Evolutionary conservation across 768 basidiomycete species (phyloP).

Genomic region (Leccinum boreale): DNA sequence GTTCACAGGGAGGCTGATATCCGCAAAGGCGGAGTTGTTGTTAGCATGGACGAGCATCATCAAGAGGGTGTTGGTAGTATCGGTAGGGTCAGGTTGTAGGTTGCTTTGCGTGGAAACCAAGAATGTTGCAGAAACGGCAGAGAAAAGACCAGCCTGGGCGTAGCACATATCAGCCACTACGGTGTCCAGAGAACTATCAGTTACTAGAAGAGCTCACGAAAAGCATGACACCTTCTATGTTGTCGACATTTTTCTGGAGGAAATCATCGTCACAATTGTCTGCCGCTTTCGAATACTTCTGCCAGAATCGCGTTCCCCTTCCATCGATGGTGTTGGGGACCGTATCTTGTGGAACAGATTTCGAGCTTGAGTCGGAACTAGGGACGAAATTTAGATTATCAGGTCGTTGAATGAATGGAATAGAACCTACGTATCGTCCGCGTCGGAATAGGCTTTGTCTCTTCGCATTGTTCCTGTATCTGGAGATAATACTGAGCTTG

Average conservation of each 20-base stretch:
- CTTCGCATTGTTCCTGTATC: neutral
- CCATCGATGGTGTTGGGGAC: neutral
- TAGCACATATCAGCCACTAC: neutral
- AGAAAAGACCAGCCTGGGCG: conserved; percentile 41
- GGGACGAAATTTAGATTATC: neutral
- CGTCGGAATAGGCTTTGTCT: neutral
- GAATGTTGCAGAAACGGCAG: conserved; percentile 38
- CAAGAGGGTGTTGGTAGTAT: conserved; percentile 27
- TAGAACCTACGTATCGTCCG: neutral
- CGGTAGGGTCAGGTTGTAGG: conserved; percentile 30
- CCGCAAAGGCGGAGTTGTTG: conserved; percentile 9
- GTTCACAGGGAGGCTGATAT: conserved; percentile 10
- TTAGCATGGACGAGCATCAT: conserved; percentile 12
- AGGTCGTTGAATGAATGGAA: neutral
- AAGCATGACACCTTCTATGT: conserved; percentile 1
- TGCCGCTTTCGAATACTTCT: neutral
- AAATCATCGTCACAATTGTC: neutral
- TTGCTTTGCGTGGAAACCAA: conserved; percentile 35
- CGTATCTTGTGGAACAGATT: neutral
- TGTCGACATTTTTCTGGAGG: neutral
- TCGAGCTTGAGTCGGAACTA: neutral
- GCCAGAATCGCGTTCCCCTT: neutral
- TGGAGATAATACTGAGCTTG: neutral
- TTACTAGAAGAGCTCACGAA: neutral
- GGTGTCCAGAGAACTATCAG: neutral